Evolutionary conservation across 1,284 basidiomycete species (phyloP).

Genomic region (Trametes sp.): DNA sequence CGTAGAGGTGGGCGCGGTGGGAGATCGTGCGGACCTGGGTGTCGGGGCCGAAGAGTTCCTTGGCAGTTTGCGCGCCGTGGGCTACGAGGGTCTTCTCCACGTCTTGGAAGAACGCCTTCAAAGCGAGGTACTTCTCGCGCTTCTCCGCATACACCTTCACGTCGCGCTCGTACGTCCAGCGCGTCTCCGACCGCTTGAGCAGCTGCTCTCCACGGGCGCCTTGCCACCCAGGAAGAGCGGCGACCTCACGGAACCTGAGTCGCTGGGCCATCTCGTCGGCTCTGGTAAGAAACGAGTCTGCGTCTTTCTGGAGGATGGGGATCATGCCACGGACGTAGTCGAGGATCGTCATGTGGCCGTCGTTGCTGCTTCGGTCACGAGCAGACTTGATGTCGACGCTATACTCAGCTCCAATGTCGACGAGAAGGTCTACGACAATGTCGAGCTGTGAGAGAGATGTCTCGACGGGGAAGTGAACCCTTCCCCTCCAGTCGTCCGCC

Average conservation of each 20-base stretch:
- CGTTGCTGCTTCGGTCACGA: neutral
- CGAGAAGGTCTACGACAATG: conserved; percentile 52
- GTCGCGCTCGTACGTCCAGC: neutral
- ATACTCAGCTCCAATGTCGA: conserved; percentile 51
- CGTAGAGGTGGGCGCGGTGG: neutral
- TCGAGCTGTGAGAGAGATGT: conserved; percentile 48
- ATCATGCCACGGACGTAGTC: conserved; percentile 52
- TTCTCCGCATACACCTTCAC: conserved; percentile 12
- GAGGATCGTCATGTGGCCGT: conserved; percentile 42
- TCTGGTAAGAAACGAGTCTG: conserved; percentile 8
- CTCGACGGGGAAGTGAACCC: conserved; percentile 49
- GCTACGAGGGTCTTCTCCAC: conserved; percentile 46
- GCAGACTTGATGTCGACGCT: conserved; percentile 37
- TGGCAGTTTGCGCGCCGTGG: conserved; percentile 54
- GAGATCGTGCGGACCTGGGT: neutral
- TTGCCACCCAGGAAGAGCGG: conserved; percentile 26
- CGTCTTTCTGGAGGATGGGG: conserved; percentile 36
- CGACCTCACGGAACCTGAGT: conserved; percentile 11
- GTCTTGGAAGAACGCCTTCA: conserved; percentile 46
- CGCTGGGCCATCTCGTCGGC: conserved; percentile 13
- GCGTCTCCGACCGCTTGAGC: conserved; percentile 6
- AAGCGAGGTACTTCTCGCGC: conserved; percentile 30
- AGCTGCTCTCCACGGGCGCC: conserved; percentile 12
- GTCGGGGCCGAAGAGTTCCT: conserved; percentile 47
- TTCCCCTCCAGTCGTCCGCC: conserved; percentile 10